Evolutionary conservation across 148 eudicot species (phyloP).

Genomic region (Rhododendron ferrugineum): DNA sequence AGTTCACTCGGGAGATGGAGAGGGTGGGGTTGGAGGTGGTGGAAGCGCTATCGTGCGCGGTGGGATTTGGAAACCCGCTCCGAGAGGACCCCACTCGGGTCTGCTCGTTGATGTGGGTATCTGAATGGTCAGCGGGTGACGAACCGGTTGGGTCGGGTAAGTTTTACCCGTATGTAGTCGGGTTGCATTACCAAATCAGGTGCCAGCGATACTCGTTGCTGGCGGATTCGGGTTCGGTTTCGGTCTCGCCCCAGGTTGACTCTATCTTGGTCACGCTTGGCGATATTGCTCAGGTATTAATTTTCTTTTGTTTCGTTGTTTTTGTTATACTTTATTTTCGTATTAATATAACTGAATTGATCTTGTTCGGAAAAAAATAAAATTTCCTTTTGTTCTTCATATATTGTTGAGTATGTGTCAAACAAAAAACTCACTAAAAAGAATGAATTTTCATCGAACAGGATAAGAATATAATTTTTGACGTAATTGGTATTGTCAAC

Average conservation of each 20-base stretch:
- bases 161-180: conserved; percentile 68
- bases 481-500: too few species aligned
- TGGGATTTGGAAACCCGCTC: conserved; percentile 48
- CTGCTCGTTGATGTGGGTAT: conserved; percentile 65
- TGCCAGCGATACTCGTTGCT: conserved; percentile 32
- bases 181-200: conserved; percentile 55
- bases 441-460: too few species aligned
- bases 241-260: conserved; percentile 46
- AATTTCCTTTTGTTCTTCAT: neutral
- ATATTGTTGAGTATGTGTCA: too few species aligned
- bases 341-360: too few species aligned
- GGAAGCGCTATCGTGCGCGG: conserved; percentile 37
- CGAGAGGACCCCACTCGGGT: conserved; percentile 20
- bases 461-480: too few species aligned
- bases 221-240: conserved; percentile 61
- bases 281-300: conserved; percentile 68
- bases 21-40: conserved; percentile 48
- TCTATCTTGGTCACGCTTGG: conserved; percentile 75
- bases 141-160: conserved; percentile 22
- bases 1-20: conserved; percentile 57
- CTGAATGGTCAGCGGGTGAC: conserved; percentile 21
- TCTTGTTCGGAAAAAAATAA: too few species aligned
- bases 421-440: too few species aligned
- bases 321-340: too few species aligned
- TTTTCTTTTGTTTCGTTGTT: too few species aligned